Evolutionary conservation across 2,329 filamentous ascomycete genomes (phyloP).

Genomic region (Metarhizium album): DNA sequence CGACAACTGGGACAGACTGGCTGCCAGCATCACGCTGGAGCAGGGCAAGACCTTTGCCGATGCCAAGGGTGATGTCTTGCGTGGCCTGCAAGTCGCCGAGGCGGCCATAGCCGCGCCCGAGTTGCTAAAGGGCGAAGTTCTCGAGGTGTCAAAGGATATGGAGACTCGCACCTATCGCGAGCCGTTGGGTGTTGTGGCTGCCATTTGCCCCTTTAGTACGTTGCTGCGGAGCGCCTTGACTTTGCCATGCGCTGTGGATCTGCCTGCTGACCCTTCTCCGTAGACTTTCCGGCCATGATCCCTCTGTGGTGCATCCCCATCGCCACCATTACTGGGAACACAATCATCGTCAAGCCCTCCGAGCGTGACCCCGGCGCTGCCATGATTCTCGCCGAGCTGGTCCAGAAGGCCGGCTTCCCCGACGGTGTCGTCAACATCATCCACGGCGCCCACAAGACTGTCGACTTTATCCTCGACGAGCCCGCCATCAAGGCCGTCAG

Average conservation of each 20-base stretch:
- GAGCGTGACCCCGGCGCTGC: conserved; percentile 75
- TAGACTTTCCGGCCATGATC: conserved; percentile 87
- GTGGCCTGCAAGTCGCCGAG: conserved; percentile 77
- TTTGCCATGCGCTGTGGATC: not conserved
- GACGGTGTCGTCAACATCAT: conserved; percentile 74
- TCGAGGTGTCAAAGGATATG: conserved; percentile 85
- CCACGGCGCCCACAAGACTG: conserved; percentile 69
- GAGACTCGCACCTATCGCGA: conserved; percentile 76
- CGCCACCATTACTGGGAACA: conserved; percentile 75
- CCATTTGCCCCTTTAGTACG: conserved; percentile 77
- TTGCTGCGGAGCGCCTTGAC: conserved; percentile 6
- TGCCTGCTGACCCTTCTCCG: conserved; percentile 5
- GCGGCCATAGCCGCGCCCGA: conserved; percentile 71
- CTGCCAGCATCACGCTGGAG: conserved; percentile 76
- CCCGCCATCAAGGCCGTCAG: conserved; percentile 77
- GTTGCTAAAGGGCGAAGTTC: conserved; percentile 70
- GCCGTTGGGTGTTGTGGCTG: conserved; percentile 69
- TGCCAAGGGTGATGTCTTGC: conserved; percentile 69
- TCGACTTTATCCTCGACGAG: conserved; percentile 79
- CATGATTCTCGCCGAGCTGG: conserved; percentile 77
- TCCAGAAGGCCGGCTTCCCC: conserved; percentile 71
- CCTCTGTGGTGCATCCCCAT: conserved; percentile 85
- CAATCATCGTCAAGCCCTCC: conserved; percentile 74
- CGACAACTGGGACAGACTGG: conserved; percentile 76
- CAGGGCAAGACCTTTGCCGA: conserved; percentile 84